Conservation (phyloP, 225 moss, liverwort and hornwort species). For the Sphagnum contortum region DNA sequence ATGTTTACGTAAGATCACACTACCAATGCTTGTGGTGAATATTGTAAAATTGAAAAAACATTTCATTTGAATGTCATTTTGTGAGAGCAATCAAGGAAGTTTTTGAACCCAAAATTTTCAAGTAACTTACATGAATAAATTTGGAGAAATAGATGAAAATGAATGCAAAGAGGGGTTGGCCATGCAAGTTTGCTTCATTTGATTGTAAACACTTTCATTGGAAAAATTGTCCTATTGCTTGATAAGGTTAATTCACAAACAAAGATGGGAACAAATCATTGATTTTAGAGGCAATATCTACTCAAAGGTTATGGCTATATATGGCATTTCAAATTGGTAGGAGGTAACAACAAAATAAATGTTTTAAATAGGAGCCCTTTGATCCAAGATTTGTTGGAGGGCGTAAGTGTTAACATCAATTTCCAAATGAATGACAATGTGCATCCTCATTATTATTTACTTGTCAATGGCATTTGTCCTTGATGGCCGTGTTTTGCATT, state of each 20-base stretch:
- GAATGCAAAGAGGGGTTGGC: neutral
- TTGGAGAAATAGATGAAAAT: neutral
- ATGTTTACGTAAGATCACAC: neutral
- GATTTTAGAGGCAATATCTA: conserved; percentile 4
- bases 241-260: conserved; percentile 5
- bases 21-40: conserved; percentile 4
- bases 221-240: conserved; percentile 9
- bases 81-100: neutral
- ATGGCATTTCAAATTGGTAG: neutral
- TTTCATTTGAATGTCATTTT: neutral
- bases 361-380: neutral
- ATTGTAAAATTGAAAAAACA: neutral
- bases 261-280: neutral
- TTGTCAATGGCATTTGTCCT: too few relatives aligned
- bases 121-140: neutral
- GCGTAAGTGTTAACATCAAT: too few relatives aligned
- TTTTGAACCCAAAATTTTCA: neutral
- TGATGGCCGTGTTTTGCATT: too few relatives aligned
- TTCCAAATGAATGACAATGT: too few relatives aligned
- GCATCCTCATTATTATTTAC: too few relatives aligned
- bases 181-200: conserved; percentile 5
- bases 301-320: neutral
- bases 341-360: conserved; percentile 3
- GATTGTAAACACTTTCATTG: conserved; percentile 9
- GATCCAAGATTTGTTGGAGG: too few relatives aligned